phyloP scores from a whole-genome alignment of 345 rosid genomes.

The Brassica rapa region DNA sequence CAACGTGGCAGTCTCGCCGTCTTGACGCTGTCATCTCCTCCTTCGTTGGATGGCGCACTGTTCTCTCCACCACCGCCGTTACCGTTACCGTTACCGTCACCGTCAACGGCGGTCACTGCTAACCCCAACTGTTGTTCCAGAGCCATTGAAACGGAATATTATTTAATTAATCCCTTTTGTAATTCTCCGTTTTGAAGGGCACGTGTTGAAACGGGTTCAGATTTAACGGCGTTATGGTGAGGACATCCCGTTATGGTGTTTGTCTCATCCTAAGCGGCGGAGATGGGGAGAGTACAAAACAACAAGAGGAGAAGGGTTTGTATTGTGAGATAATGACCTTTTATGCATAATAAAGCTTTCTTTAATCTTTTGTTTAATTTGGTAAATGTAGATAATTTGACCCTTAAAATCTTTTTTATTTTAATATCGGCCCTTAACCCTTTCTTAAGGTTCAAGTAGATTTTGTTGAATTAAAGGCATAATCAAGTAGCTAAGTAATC shows the following conservation, averaged over 20 bases:
- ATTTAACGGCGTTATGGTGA: conserved; percentile 52
- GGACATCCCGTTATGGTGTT: conserved; percentile 56
- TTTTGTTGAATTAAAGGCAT: conserved; percentile 33
- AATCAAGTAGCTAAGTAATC: conserved; percentile 1
- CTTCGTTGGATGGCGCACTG: conserved; percentile 43
- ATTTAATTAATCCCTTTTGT: background rate
- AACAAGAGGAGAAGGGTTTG: conserved; percentile 16
- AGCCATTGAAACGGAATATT: conserved; percentile 46
- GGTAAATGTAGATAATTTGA: conserved; percentile 36
- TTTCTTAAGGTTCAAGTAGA: conserved; percentile 29
- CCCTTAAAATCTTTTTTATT: conserved; percentile 31
- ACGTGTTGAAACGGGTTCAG: conserved; percentile 30
- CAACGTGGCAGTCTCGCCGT: conserved; percentile 90
- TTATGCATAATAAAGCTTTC: background rate
- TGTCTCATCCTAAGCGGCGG: conserved; percentile 25
- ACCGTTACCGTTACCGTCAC: conserved; percentile 45
- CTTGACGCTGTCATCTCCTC: conserved; percentile 63
- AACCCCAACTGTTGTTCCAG: conserved; percentile 57
- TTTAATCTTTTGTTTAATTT: conserved; percentile 2
- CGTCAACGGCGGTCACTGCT: conserved; percentile 47
- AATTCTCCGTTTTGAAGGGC: background rate
- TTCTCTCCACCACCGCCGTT: conserved; percentile 53
- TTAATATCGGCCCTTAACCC: conserved; percentile 44
- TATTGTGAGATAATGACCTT: conserved; percentile 31
- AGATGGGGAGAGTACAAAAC: background rate